Conservation (phyloP, 2,329 filamentous ascomycete genomes). For the Stagonosporopsis rhizophila region DNA sequence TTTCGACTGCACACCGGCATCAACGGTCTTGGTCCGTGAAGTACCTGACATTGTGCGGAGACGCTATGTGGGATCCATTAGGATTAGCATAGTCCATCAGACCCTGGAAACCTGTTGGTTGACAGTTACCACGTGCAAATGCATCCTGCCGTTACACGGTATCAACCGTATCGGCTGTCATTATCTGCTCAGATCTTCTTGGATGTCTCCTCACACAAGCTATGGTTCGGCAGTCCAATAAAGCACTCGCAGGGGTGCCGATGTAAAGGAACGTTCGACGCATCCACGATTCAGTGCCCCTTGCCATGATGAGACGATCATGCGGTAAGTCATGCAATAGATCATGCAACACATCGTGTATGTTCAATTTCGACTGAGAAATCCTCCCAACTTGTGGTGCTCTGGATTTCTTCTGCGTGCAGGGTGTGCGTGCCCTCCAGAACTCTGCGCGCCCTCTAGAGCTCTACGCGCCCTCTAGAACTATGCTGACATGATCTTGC, state of each 20-base stretch:
- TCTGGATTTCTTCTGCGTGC: not conserved
- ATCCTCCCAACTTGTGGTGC: not conserved
- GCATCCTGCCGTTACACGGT: not conserved
- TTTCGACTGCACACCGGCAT: not conserved
- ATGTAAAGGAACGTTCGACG: conserved; percentile 2
- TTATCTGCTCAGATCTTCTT: not conserved
- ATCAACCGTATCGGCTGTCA: not conserved
- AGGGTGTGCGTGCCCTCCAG: not conserved
- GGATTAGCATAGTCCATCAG: conserved; percentile 6
- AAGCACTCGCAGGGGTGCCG: conserved; percentile 6
- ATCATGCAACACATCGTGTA: conserved; percentile 15
- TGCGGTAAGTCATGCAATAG: conserved; percentile 11
- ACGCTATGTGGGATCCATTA: conserved; percentile 12
- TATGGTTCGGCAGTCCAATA: conserved; percentile 6
- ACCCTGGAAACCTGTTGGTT: conserved; percentile 6
- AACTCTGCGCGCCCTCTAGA: not conserved
- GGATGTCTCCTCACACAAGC: not conserved
- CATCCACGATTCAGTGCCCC: conserved; percentile 6
- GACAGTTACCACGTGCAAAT: conserved; percentile 12
- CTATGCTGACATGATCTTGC: not conserved
- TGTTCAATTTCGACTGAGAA: not conserved
- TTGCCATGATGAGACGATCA: conserved; percentile 13
- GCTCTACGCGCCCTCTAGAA: not conserved
- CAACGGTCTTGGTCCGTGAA: not conserved
- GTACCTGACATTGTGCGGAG: conserved; percentile 18